Conservation (phyloP, 345 rosid genomes). For the Syzygium oleosum region DNA sequence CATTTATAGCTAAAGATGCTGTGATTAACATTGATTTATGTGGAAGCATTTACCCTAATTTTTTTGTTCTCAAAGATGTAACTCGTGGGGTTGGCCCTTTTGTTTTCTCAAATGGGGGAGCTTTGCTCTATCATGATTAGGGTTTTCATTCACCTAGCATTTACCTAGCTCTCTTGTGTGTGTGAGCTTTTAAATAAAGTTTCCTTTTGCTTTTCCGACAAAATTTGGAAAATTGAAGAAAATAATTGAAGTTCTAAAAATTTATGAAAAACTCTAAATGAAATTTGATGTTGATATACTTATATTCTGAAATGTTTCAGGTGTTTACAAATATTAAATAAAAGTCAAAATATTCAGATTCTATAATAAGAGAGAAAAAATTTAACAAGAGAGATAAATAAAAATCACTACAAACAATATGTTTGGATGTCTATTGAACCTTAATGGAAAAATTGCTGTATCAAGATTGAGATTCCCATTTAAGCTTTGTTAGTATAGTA, state of each 20-base stretch:
- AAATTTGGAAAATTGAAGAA: neutral
- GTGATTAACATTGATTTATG: neutral
- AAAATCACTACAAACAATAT: neutral
- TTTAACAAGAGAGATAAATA: too few relatives aligned
- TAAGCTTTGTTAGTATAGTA: neutral
- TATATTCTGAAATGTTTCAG: neutral
- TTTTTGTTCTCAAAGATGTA: neutral
- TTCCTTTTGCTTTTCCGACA: neutral
- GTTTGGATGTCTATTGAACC: neutral
- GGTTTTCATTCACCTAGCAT: neutral
- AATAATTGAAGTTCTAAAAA: neutral
- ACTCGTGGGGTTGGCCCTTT: neutral
- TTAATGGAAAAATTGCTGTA: neutral
- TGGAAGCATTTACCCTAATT: neutral
- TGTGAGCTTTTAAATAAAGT: neutral
- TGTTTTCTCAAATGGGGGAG: neutral
- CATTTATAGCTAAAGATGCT: neutral
- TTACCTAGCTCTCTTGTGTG: neutral
- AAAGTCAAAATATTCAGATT: neutral
- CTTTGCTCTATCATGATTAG: neutral
- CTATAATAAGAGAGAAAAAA: neutral
- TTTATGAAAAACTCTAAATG: neutral
- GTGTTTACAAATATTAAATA: neutral
- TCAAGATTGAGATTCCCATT: neutral
- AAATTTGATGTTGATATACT: neutral